Percentiles rank a stretch among this genome's conserved stretches.
phyloP scores from a whole-genome alignment of 2,329 filamentous ascomycete species.

The Hymenoscyphus scutula region DNA sequence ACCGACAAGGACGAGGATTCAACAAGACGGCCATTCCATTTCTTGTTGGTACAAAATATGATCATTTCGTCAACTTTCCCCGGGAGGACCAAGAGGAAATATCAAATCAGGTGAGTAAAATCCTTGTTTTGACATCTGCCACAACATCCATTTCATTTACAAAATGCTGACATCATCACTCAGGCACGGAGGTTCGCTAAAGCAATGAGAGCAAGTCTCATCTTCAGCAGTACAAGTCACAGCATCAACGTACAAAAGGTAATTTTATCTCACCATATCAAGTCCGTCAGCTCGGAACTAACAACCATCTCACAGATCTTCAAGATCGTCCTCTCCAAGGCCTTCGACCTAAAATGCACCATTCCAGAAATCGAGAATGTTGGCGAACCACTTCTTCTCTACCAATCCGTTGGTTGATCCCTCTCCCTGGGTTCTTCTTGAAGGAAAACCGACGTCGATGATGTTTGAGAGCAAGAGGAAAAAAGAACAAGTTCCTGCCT shows the following conservation, averaged over 20 bases:
- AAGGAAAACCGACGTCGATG: neutral
- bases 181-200: conserved; percentile 94
- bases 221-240: conserved; percentile 98
- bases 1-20: conserved; percentile 93
- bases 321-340: conserved; percentile 98
- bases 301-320: conserved; percentile 68
- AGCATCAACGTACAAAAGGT: conserved; percentile 99
- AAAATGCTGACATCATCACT: neutral
- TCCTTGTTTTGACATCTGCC: neutral
- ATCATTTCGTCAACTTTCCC: conserved; percentile 98
- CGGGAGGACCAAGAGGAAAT: conserved; percentile 98
- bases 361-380: conserved; percentile 99
- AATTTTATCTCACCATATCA: conserved; percentile 13
- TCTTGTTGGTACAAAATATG: conserved; percentile 95
- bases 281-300: neutral
- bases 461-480: neutral
- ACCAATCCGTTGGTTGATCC: conserved; percentile 57
- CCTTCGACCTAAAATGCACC: conserved; percentile 97
- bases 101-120: conserved; percentile 73
- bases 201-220: conserved; percentile 95
- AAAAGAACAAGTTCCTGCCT: neutral
- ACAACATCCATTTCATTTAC: neutral
- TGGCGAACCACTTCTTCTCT: conserved; percentile 90
- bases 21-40: conserved; percentile 99
- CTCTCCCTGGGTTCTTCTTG: neutral